Percentiles rank a stretch among this genome's conserved stretches.
Conservation (phyloP, 2,329 filamentous ascomycete genomes). For the Colletotrichum caudatum region DNA sequence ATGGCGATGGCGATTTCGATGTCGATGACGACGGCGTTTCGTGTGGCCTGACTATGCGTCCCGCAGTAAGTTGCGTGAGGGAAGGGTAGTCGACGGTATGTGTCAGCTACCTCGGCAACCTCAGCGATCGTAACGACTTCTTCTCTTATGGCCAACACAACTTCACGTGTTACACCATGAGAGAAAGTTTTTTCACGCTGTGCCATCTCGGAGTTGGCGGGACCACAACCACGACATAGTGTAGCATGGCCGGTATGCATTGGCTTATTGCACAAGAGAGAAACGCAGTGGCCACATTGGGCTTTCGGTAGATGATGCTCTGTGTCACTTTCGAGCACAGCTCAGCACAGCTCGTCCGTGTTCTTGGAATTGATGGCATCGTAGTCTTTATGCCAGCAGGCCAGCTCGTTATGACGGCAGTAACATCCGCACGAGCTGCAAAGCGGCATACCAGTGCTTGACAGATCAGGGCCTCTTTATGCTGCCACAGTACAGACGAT, state of each 20-base stretch:
- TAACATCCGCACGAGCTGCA: background rate
- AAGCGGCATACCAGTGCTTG: background rate
- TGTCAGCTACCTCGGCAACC: background rate
- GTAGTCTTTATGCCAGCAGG: background rate
- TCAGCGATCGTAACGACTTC: background rate
- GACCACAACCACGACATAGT: too few species aligned
- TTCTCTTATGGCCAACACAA: too few species aligned
- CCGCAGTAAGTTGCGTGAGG: background rate
- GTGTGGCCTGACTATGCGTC: background rate
- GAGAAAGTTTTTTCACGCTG: too few species aligned
- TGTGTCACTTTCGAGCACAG: background rate
- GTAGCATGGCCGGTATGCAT: too few species aligned
- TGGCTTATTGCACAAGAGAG: too few species aligned
- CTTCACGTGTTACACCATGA: too few species aligned
- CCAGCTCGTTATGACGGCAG: background rate
- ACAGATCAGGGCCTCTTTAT: background rate
- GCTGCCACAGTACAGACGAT: background rate
- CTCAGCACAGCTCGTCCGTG: background rate
- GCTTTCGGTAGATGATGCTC: background rate
- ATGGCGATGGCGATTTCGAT: background rate
- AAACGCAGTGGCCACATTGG: background rate
- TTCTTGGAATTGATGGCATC: background rate
- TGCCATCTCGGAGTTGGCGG: too few species aligned
- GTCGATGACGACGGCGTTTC: background rate
- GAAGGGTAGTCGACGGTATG: background rate